Evolutionary conservation across 164 flowering plant species (phyloP).

Genomic region (Chloranthus sessilifolius): DNA sequence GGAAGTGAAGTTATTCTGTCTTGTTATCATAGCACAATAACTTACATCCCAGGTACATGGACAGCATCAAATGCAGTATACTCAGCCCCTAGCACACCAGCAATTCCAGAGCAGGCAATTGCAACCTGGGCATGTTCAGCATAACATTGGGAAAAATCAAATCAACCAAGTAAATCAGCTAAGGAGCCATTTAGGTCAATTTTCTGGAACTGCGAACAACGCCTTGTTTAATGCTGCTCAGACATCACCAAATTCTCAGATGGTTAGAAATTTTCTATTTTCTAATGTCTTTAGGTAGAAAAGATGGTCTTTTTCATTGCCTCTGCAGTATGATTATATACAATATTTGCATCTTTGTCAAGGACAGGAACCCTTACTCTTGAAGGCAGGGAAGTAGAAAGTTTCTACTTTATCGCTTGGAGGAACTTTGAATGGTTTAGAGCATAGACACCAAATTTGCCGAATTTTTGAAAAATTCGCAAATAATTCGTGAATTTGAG

Average conservation of each 20-base stretch:
- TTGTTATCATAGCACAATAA: neutral
- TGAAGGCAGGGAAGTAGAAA: too few relatives aligned
- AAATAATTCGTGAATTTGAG: too few relatives aligned
- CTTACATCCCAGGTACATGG: slow-evolving; percentile 44
- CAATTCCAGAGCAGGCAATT: slow-evolving; percentile 82
- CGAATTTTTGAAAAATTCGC: too few relatives aligned
- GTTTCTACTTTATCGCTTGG: too few relatives aligned
- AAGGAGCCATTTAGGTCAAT: slow-evolving; percentile 75
- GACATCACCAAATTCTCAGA: slow-evolving; percentile 62
- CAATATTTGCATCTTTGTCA: too few relatives aligned
- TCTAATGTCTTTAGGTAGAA: too few relatives aligned
- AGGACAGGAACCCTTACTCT: too few relatives aligned
- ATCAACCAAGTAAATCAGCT: slow-evolving; percentile 78
- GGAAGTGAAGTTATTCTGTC: too few relatives aligned
- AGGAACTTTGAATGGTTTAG: too few relatives aligned
- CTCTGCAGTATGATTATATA: slow-evolving; percentile 2
- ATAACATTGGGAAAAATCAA: slow-evolving; percentile 72
- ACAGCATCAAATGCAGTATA: slow-evolving; percentile 79
- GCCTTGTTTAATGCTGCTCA: slow-evolving; percentile 85
- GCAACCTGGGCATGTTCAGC: slow-evolving; percentile 66
- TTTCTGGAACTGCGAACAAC: slow-evolving; percentile 62
- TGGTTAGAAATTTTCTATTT: slow-evolving; percentile 68
- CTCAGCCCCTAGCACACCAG: slow-evolving; percentile 78
- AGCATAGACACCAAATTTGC: too few relatives aligned
- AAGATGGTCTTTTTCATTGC: too few relatives aligned